phyloP scores from a whole-genome alignment of 352 stramenopile genomes.

The Pythium scleroteichum region DNA sequence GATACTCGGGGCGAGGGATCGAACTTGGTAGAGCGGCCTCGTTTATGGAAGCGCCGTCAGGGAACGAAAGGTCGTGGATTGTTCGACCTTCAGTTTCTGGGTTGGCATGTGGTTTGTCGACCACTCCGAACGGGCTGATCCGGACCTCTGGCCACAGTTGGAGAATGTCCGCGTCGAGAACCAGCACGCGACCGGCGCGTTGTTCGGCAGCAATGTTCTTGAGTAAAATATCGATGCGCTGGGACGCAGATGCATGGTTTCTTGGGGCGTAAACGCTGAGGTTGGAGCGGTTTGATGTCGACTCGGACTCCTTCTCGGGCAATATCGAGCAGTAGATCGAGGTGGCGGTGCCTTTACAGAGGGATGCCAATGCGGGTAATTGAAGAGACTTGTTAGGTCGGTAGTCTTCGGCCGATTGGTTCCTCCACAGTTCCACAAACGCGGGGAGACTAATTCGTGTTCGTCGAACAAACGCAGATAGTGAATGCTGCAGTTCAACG shows the following conservation, averaged over 20 bases:
- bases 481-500: background rate
- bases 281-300: too few relatives aligned
- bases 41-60: conserved; percentile 1
- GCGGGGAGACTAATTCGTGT: background rate
- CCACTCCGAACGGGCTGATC: conserved; percentile 5
- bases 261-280: too few relatives aligned
- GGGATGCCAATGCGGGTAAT: background rate
- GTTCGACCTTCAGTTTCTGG: background rate
- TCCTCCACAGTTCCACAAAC: conserved; percentile 2
- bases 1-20: background rate
- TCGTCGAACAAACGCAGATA: conserved; percentile 2
- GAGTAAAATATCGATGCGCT: too few relatives aligned
- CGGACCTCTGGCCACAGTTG: conserved; percentile 4
- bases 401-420: conserved; percentile 5
- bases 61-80: conserved; percentile 6
- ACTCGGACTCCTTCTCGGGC: conserved; percentile 1
- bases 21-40: background rate
- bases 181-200: background rate
- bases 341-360: background rate
- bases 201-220: background rate
- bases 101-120: background rate
- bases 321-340: background rate
- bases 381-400: conserved; percentile 9
- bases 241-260: too few relatives aligned
- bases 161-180: conserved; percentile 6